Evolutionary conservation across 2,329 filamentous ascomycete genomes (phyloP), one percentile per base, ranked within the genome.

Genomic region (Cephalotrichum gorgonifer): DNA sequence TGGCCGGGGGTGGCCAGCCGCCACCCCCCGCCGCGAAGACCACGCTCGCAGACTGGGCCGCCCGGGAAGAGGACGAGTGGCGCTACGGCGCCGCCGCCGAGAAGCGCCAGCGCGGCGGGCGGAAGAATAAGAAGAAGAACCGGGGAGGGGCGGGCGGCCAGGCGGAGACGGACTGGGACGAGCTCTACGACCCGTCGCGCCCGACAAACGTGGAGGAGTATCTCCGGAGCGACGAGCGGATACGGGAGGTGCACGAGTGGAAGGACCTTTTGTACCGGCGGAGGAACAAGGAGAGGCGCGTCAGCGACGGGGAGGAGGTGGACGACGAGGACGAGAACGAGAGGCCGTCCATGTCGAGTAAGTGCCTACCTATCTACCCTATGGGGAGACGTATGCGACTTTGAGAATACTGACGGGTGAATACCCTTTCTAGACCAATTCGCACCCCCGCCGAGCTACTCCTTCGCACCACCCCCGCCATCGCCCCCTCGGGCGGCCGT

Each of bases 161-260:
- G 27, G 68, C 75, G 47, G 76, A 80, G 62, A 81, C 78, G n/a
- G 83, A 95, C 60, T 96, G 89, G 89, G 86, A 95, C 62, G 88
- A 94, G 62, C 78, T 93, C 23, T 96, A 95, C 62, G 90, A 95
- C 59, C 87, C 88, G 1, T 73, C 84, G 11, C 73, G 86, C 35
- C 89, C 90, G 8, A 94, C 87, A 38, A 89, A 83, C 55, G 86
- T 91, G 45, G 85, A 90, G 49, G 86, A 91, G 59, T 96, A 93
- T 61, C 77, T 86, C 52, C 75, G 82, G 52, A 93, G 88, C 59
- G 88, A 94, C 51, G 89, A 95, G 66, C 85, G 87, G 60, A 79
- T 90, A 51, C 71, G 77, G 17, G 88, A 94, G 61, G 78, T 89
- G 3, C 76, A 79, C 50, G 88, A 94, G 57, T 96, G 90, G 90